Evolutionary conservation across 2,329 filamentous ascomycete genomes (phyloP), one percentile per base, ranked within the genome.

Genomic region (Botryotinia globosa): DNA sequence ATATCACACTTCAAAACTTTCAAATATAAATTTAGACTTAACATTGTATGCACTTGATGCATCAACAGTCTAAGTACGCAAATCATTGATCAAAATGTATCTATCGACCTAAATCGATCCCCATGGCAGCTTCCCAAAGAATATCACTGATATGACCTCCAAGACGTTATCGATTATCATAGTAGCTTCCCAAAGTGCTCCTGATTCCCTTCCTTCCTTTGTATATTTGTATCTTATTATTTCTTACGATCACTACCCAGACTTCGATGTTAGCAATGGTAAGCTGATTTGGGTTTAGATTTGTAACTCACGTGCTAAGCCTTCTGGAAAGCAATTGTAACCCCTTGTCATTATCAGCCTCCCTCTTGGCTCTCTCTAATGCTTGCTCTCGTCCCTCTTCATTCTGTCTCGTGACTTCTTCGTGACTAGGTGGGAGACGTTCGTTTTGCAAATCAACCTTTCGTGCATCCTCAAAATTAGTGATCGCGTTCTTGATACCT

Each of bases 391-490:
- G 88, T 79, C 94, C 94, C 80, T 93, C 91, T 80, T 94, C 92
- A 75, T 91, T 93, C 81, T 92, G 93, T 83, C 91, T 91, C 76
- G 90, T 88, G 32, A 98, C 94, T 83, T 99, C 96, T 66, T 98
- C 95, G 75, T 96, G 92, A 76, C 89, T 96, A 0, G 96, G 96
- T 67, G 96, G 96, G 76, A 99, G 86, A 75, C 94, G 89, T 84
- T 99, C 96, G 82, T 99, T 99, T 84, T 98, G 94, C 75, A 98
- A 80, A 84, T 99, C 96, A 66, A 99, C 94, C 86, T 98, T 98
- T 75, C 94, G 88, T 25, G 96, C 96, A 82, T 99, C 96, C 82
- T 99, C 96, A 77, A 99, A 99, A 78, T 90, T 97, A 83, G 90
- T 95, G 79, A 99, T 99, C 48, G 96, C 96, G 80, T 98, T 94